These are phyloP conservation scores for Cyclanthera cordifolia DNA, from an alignment of 306 rosid genomes.

Conservation along the genomic window DNA sequence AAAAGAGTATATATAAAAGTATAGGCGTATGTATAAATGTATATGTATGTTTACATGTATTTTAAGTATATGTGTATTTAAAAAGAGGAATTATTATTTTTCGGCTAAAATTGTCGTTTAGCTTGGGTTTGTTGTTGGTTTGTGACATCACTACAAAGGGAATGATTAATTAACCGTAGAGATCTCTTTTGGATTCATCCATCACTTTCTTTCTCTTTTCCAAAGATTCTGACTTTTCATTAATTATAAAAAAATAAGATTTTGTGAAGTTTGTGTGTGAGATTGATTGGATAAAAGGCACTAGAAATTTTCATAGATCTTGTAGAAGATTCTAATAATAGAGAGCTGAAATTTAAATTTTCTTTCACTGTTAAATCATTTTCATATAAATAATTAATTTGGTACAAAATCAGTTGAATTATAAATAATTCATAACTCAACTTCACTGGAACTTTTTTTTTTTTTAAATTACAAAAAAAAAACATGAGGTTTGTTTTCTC, in stretches of 20 bases:
- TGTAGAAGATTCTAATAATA: too few species aligned
- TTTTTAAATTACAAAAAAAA: too few species aligned
- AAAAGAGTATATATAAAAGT: too few species aligned
- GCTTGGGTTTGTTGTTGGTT: background rate
- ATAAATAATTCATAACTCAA: background rate
- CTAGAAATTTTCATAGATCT: too few species aligned
- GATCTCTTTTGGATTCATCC: background rate
- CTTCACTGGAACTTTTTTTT: too few species aligned
- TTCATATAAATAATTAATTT: background rate
- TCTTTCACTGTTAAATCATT: background rate
- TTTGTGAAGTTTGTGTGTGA: background rate
- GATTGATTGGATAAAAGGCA: background rate
- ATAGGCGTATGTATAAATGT: too few species aligned
- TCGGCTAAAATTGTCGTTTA: background rate
- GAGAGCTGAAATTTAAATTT: background rate
- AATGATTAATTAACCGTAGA: background rate
- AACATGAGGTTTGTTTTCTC: too few species aligned
- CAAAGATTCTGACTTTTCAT: slow-evolving; percentile 3
- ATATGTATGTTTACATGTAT: too few species aligned
- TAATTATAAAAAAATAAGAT: background rate
- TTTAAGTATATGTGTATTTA: too few species aligned
- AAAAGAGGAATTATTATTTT: too few species aligned
- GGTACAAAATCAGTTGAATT: background rate
- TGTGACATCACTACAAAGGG: background rate
- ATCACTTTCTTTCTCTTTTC: background rate